Evolutionary conservation across 106 monocot genomes (phyloP).

Genomic region (Agapanthus africanus): DNA sequence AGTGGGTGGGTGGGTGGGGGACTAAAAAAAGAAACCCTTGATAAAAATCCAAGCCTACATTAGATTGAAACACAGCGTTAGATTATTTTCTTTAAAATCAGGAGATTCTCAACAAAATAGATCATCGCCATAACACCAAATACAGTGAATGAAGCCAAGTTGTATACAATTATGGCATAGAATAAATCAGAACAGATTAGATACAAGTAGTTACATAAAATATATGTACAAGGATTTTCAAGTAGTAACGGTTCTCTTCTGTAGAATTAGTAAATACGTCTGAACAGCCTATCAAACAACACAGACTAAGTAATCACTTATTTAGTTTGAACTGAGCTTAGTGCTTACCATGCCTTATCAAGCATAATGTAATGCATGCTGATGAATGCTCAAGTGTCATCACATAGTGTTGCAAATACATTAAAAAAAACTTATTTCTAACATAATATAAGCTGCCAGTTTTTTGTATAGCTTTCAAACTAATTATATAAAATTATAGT

Average conservation of each 20-base stretch:
- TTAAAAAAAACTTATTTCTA: not conserved
- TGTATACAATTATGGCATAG: not conserved
- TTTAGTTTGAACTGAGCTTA: not conserved
- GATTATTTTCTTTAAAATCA: not conserved
- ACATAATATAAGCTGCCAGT: not conserved
- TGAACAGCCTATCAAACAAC: not conserved
- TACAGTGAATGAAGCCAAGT: not conserved
- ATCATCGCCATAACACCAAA: not conserved
- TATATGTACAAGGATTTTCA: not conserved
- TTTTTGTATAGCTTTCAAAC: not conserved
- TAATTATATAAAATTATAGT: no score
- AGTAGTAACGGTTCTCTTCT: not conserved
- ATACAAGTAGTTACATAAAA: not conserved
- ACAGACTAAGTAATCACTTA: not conserved
- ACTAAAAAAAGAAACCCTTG: no score
- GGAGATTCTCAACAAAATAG: not conserved
- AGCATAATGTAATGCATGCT: not conserved
- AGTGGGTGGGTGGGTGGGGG: no score
- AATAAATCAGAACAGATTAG: slow-evolving; percentile 2
- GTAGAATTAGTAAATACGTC: not conserved
- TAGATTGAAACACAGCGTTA: not conserved
- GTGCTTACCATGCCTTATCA: not conserved
- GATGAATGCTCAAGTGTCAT: not conserved
- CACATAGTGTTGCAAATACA: not conserved
- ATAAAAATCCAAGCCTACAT: no score